Evolutionary conservation across 495 filamentous ascomycete species (phyloP).

Genomic region (Penicillium pancosmium): DNA sequence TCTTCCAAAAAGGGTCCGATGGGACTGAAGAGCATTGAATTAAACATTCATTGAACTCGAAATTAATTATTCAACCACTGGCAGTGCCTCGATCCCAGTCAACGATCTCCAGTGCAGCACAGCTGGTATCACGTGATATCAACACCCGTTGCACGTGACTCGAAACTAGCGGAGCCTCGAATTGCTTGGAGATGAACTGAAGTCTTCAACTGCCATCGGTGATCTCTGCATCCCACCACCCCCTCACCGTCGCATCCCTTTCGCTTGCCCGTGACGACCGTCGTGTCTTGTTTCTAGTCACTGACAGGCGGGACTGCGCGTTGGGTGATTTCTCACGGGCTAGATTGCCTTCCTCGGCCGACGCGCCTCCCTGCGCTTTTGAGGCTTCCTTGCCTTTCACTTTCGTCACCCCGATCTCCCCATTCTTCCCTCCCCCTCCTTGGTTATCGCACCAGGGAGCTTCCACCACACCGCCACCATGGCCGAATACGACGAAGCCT

Average conservation of each 20-base stretch:
- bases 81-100: neutral
- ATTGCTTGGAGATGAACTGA: slow-evolving; percentile 26
- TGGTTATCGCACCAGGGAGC: neutral
- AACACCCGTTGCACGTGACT: neutral
- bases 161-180: no score
- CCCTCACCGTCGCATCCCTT: slow-evolving; percentile 12
- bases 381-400: neutral
- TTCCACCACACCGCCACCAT: slow-evolving; percentile 37
- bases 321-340: slow-evolving; percentile 27
- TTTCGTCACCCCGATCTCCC: slow-evolving; percentile 1
- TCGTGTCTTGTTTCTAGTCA: slow-evolving; percentile 15
- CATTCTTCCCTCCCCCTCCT: slow-evolving; percentile 4
- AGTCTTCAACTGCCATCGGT: slow-evolving; percentile 29
- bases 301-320: slow-evolving; percentile 29
- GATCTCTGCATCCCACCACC: slow-evolving; percentile 19
- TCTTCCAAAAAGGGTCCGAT: no score
- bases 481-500: slow-evolving; percentile 56
- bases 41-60: no score
- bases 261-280: slow-evolving; percentile 18
- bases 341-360: slow-evolving; percentile 13
- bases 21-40: no score
- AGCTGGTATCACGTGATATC: neutral
- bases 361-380: slow-evolving; percentile 3
- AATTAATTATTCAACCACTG: neutral
- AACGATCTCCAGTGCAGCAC: no score